Base-by-base conservation (phyloP, 805 yeast species). In the Ogataea methylovora region DNA sequence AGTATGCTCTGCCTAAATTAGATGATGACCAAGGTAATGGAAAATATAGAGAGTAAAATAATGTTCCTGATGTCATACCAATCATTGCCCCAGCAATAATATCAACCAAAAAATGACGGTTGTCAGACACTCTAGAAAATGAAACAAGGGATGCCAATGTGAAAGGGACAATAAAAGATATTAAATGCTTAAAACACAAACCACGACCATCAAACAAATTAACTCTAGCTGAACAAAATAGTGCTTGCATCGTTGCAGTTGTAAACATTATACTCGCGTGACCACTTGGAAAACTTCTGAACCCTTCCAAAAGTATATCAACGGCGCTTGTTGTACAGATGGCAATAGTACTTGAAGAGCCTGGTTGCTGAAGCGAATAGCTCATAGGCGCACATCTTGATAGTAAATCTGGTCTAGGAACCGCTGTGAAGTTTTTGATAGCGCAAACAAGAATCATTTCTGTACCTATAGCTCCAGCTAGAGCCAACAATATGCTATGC, bases 211-310 rank as follows among this genome's bases (percentile, higher is more conserved):
- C 67, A 41, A 61, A 60, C 2, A 61, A 45, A 34, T 56, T 58
- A 25, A 58, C 40, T 35, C 56, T 57, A 0, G 62, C 61, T 5
- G 61, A 45, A 9, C 56, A 36, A 41, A 61, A 56, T 16, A 66
- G 51, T 16, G 58, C 46, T 20, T 60, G 49, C 14, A 61, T 48
- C 1, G 62, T 57, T 38, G 65, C 58, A 1, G 77, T 67, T 1
- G 76, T 61, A 44, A 73, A 73, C 16, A 71, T 56, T 5, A 72
- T 58, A 8, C 75, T 58, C 1, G 79, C 62, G 46, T 74, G 80
- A 1, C 78, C 80, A 32, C 76, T 70, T 2, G 80, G 80, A 31
- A 76, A 72, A 19, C 76, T 68, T 42, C 76, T 60, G 46, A 71
- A 69, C 1, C 79, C 80, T 45, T 73, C 78, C 45, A 53, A 47